phyloP scores from a whole-genome alignment of 2,329 filamentous ascomycete species.

The Aspergillus aculeatinus region DNA sequence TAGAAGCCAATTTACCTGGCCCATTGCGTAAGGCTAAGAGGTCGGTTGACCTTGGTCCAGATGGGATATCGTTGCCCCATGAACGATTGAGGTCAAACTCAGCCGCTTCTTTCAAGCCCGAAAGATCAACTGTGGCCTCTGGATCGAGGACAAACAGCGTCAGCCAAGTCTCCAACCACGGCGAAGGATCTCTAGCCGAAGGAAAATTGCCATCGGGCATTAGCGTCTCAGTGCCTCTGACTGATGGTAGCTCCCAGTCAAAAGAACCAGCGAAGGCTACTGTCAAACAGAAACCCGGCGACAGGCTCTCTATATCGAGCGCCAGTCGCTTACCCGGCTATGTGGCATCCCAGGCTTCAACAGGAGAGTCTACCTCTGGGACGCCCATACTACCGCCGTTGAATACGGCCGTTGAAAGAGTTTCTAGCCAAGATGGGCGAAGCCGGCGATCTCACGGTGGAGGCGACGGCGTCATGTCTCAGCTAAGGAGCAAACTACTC shows the following conservation, averaged over 20 bases:
- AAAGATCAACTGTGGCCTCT: constrained; percentile 26
- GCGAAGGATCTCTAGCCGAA: constrained; percentile 27
- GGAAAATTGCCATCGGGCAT: constrained; percentile 30
- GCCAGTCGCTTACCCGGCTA: constrained; percentile 49
- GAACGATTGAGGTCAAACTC: constrained; percentile 34
- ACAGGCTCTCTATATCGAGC: constrained; percentile 41
- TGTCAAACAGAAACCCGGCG: constrained; percentile 25
- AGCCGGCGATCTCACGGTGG: constrained; percentile 21
- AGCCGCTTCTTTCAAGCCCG: constrained; percentile 29
- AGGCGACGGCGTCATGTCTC: constrained; percentile 46
- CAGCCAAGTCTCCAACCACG: constrained; percentile 29
- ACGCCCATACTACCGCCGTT: constrained; percentile 41
- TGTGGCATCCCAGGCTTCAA: constrained; percentile 41
- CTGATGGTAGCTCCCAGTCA: constrained; percentile 29
- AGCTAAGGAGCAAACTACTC: constrained; percentile 81
- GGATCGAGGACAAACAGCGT: constrained; percentile 31
- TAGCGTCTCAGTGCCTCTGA: constrained; percentile 29
- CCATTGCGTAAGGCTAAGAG: constrained; percentile 26
- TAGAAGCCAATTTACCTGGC: constrained; percentile 26
- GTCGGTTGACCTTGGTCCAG: constrained; percentile 25
- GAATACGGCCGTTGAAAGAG: constrained; percentile 30
- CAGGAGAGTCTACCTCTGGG: constrained; percentile 44
- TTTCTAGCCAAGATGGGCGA: constrained; percentile 18
- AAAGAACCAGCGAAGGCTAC: constrained; percentile 29
- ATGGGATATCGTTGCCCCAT: constrained; percentile 29